Base-by-base conservation (phyloP, 495 filamentous ascomycete species). In the Chaetomidium leptoderma region DNA sequence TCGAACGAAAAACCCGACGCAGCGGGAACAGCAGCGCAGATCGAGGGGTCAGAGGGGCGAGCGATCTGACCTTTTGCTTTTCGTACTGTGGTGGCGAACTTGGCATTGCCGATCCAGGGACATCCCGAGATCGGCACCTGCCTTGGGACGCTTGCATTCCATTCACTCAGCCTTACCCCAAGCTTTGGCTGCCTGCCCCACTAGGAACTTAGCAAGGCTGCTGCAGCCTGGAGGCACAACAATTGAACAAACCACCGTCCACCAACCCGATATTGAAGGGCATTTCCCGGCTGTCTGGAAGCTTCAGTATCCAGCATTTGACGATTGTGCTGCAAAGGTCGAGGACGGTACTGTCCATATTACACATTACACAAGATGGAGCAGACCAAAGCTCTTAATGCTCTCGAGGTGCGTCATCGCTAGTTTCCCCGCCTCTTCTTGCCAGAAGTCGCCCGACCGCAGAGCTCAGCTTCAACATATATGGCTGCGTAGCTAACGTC, bases 331-430 rank as follows among this genome's bases (percentile, higher is more conserved):
- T 19, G 6, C 7, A 6, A 11, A 39, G 16, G 17, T 10, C 14
- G 17, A 33, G 27, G 19, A 21, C 45, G 17, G 7, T n/a, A 37
- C 10, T 0, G 21, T 6, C 6, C 23, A n/a, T n/a, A n/a, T n/a
- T n/a, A n/a, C 43, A 16, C 1, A 33, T 2, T 11, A 11, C 21
- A 53, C 68, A 73, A 35, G 21, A 96, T 97, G 91, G 89, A 95
- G 72, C 90, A 92, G 70, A 78, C 81, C 23, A 88, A 88, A 73
- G 90, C 91, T 58, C 76, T 95, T 55, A 91, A 92, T 67, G 89
- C 91, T 66, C 80, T 97, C 23, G 78, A 79, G 73, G 80, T 81
- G 23, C 37, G 55, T 39, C 55, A 66, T 60, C 58, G 67, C 23
- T 51, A 21, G 45, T 13, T 37, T 29, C 60, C 58, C 49, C 48